phyloP scores from a whole-genome alignment of 164 flowering plant species.

The Kingdonia uniflora region DNA sequence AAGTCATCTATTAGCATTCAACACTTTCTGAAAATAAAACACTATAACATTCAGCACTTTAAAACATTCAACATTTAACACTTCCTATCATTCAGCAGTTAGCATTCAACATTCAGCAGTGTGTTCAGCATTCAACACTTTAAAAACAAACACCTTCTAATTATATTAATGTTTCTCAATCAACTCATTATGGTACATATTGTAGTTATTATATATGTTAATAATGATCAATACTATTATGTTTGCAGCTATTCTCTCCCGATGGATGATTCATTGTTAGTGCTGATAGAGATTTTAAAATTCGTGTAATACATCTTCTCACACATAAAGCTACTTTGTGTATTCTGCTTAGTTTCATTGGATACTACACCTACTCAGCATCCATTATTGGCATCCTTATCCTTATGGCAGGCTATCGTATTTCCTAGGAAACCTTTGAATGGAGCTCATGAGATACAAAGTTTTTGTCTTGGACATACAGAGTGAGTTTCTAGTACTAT shows the following conservation, averaged over 20 bases:
- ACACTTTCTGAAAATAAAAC: too few relatives aligned
- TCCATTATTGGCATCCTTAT: background rate
- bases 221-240: too few relatives aligned
- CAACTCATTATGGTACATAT: too few relatives aligned
- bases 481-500: constrained; percentile 47
- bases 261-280: constrained; percentile 69
- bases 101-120: too few relatives aligned
- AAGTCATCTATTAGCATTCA: too few relatives aligned
- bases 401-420: constrained; percentile 55
- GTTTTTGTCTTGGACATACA: constrained; percentile 92
- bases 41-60: too few relatives aligned
- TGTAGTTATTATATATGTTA: too few relatives aligned
- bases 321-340: background rate
- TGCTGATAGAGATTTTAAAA: constrained; percentile 94
- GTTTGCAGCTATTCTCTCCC: constrained; percentile 82
- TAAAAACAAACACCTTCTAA: too few relatives aligned
- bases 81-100: too few relatives aligned
- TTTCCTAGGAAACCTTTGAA: constrained; percentile 61
- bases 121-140: too few relatives aligned
- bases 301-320: constrained; percentile 49
- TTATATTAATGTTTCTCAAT: too few relatives aligned
- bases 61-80: too few relatives aligned
- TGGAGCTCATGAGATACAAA: constrained; percentile 94
- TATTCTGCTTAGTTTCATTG: background rate
- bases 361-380: background rate